These are phyloP conservation scores for Boletellus deceptivus DNA, from an alignment of 1,284 basidiomycete genomes.

Conservation along the genomic window DNA sequence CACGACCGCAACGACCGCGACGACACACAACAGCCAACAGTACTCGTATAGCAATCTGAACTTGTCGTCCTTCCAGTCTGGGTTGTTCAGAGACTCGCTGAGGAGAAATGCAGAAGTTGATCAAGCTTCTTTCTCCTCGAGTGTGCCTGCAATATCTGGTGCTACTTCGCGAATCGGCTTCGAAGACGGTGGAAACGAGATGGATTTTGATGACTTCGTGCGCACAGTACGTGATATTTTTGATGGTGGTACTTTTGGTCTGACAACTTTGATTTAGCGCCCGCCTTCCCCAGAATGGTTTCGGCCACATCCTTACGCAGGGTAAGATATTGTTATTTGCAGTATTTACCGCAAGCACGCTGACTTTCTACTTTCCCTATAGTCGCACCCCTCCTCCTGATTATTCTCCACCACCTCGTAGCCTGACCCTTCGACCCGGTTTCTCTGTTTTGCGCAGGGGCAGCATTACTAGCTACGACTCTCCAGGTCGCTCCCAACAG, in stretches of 20 bases:
- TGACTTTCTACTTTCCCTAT: conserved; percentile 6
- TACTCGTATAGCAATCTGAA: conserved; percentile 35
- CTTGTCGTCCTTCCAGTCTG: conserved; percentile 33
- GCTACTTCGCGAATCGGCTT: conserved; percentile 11
- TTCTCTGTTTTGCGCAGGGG: conserved; percentile 19
- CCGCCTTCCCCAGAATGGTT: conserved; percentile 27
- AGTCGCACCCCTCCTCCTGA: conserved; percentile 29
- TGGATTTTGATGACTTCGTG: conserved; percentile 27
- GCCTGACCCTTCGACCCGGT: conserved; percentile 15
- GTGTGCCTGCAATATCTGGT: conserved; percentile 9
- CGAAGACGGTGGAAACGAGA: conserved; percentile 33
- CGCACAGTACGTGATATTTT: conserved; percentile 12
- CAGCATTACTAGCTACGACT: conserved; percentile 4
- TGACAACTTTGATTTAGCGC: conserved; percentile 18
- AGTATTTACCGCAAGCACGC: neutral
- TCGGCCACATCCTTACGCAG: conserved; percentile 24
- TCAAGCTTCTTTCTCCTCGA: conserved; percentile 17
- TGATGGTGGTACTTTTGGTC: neutral
- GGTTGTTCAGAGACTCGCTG: conserved; percentile 33
- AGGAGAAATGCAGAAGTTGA: conserved; percentile 33
- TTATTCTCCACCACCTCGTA: conserved; percentile 24
- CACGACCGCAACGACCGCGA: conserved; percentile 1
- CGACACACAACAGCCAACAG: conserved; percentile 15
- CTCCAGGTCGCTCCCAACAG: conserved; percentile 9
- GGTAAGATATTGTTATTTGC: conserved; percentile 10